phyloP scores from a whole-genome alignment of 176 grass and related monocot genomes.

The Musa troglodytarum region DNA sequence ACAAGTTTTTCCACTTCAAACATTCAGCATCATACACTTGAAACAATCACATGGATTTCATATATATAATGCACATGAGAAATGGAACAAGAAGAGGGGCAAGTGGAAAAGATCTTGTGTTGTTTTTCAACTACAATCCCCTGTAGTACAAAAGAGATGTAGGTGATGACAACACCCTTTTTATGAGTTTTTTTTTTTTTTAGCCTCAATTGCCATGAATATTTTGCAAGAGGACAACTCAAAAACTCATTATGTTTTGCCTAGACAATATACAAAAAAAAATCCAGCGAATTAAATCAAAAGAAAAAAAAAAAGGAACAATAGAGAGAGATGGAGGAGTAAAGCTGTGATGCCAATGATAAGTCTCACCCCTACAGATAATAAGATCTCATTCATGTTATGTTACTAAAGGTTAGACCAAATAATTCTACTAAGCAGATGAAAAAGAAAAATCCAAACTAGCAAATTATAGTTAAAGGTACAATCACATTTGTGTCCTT shows the following conservation, averaged over 20 bases:
- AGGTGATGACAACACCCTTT: neutral
- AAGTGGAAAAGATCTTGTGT: neutral
- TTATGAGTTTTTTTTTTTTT: neutral
- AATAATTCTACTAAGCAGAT: too few species aligned
- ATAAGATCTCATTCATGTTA: too few species aligned
- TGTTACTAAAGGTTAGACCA: too few species aligned
- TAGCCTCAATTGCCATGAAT: neutral
- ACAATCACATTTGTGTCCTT: too few species aligned
- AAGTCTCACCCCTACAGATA: too few species aligned
- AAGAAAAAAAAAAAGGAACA: neutral
- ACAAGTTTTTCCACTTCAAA: conserved; percentile 12
- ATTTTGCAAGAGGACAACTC: neutral
- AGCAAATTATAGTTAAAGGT: too few species aligned
- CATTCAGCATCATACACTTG: neutral
- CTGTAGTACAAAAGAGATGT: neutral
- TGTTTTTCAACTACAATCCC: conserved; percentile 3
- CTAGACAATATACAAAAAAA: neutral
- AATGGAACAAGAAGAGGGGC: too few species aligned
- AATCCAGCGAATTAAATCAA: neutral
- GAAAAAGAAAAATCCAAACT: too few species aligned
- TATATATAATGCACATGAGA: too few species aligned
- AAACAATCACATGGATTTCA: neutral
- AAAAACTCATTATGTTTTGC: neutral
- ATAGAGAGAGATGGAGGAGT: too few species aligned
- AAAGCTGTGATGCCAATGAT: too few species aligned